Base-by-base conservation (phyloP, 768 basidiomycete species). In the Amanita fuliginea region DNA sequence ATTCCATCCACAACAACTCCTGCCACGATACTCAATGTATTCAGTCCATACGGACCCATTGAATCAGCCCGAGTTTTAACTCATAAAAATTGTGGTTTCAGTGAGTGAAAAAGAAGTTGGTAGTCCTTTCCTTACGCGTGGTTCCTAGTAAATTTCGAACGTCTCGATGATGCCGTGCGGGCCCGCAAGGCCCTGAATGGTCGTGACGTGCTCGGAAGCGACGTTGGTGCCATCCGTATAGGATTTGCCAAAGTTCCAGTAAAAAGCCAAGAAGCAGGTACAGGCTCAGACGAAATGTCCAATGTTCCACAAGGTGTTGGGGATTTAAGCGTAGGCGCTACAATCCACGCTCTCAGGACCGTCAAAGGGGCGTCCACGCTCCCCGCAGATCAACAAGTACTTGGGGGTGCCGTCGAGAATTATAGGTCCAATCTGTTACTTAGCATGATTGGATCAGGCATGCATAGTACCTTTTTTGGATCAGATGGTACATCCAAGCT, bases 201-300 rank as follows among this genome's bases (percentile, higher is more conserved):
- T 28, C 84, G 91, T 39, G 95, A 98, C 62, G 89, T 98, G 16
- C 77, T 99, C 26, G 96, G 96, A 14, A 86, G 86, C 54, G 95
- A 98, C 51, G 91, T 98, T 48, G 96, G 96, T 28, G 89, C 95
- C 28, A 92, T 98, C 53, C 83, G 93, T 33, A 97, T 98, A 54
- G 95, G 93, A 6, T 98, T 93, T 62, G 95, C 95, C 49, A 89
- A 92, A 60, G 94, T 98, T 2, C 95, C 94, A 6, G 87, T 88
- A 62, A 95, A 93, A 70, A 82, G 83, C 18, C 75, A 80, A 53
- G 83, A 86, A 59, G 75, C 77, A 24, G 68, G 66, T 40, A 70
- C 73, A 37, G 72, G 69, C 34, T 69, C 76, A 50, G 82, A 87
- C 30, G 86, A 89, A 56, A 77, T 70, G 30, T 64, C 76, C 9